Conservation (phyloP, 2,329 filamentous ascomycete species). For the Trichoderma gracile region DNA sequence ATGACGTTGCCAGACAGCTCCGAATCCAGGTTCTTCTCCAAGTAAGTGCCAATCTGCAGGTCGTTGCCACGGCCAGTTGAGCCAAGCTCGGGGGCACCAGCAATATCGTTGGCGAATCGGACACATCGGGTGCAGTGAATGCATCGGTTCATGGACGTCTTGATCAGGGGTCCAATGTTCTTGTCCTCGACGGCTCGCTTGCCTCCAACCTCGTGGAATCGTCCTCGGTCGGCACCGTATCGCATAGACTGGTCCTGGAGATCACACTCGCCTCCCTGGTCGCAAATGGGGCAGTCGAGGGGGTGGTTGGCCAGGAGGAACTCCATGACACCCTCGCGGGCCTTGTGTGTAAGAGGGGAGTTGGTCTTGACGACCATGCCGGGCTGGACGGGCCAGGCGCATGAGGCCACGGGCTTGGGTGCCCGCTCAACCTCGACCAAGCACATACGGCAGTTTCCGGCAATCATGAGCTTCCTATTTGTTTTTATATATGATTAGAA, state of each 20-base stretch:
- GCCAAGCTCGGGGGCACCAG: conserved; percentile 91
- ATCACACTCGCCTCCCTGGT: conserved; percentile 98
- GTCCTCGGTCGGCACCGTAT: conserved; percentile 91
- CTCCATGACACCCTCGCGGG: conserved; percentile 98
- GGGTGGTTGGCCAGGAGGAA: conserved; percentile 96
- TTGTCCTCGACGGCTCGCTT: conserved; percentile 99
- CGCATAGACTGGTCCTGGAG: conserved; percentile 99
- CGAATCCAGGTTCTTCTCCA: conserved; percentile 89
- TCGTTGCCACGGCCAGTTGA: conserved; percentile 95
- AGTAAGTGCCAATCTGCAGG: conserved; percentile 96
- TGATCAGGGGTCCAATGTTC: conserved; percentile 96
- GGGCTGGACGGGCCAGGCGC: conserved; percentile 96
- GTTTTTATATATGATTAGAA: conserved; percentile 39
- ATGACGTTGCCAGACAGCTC: conserved; percentile 97
- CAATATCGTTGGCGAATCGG: conserved; percentile 96
- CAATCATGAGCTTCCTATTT: conserved; percentile 91
- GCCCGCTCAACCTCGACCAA: conserved; percentile 95
- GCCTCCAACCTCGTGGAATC: conserved; percentile 93
- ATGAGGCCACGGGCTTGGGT: conserved; percentile 96
- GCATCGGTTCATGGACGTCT: conserved; percentile 99
- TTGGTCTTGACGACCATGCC: conserved; percentile 99
- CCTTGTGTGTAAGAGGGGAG: conserved; percentile 94
- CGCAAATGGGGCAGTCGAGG: conserved; percentile 94
- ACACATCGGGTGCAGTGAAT: conserved; percentile 99
- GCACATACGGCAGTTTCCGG: conserved; percentile 99